phyloP scores from a whole-genome alignment of 331 rosid species.

The Malus hybrid region DNA sequence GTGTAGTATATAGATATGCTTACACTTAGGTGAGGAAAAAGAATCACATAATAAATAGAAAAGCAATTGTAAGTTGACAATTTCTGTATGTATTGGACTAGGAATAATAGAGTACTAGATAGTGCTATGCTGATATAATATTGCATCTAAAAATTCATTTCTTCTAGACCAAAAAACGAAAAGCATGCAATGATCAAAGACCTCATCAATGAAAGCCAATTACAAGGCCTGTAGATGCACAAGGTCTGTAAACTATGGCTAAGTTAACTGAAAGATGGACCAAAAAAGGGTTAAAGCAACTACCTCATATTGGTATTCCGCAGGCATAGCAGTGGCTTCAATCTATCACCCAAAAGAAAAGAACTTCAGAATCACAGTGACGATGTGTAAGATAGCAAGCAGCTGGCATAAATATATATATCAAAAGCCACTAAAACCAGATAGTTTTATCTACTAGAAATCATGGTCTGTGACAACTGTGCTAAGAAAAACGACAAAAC shows the following conservation, averaged over 20 bases:
- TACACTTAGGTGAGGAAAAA: not conserved
- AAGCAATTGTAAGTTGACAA: not conserved
- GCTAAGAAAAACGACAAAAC: not conserved
- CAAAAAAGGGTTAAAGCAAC: conserved; percentile 4
- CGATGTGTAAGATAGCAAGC: not conserved
- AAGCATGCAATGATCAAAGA: not conserved
- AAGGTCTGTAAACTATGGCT: not conserved
- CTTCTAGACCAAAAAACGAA: not conserved
- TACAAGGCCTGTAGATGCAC: not conserved
- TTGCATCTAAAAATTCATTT: not conserved
- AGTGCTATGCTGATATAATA: not conserved
- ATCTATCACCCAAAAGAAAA: conserved; percentile 32
- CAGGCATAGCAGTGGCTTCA: conserved; percentile 44
- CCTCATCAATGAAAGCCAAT: not conserved
- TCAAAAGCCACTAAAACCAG: not conserved
- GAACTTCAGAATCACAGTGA: conserved; percentile 6
- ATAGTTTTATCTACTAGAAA: not conserved
- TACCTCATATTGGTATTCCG: conserved; percentile 48
- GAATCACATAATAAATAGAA: not conserved
- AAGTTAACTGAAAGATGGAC: not conserved
- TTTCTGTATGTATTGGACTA: not conserved
- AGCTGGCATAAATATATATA: not conserved
- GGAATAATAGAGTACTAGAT: not conserved
- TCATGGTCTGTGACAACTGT: not conserved
- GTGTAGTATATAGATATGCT: not conserved